Conservation (phyloP, 2,329 filamentous ascomycete genomes). For the Furcasterigmium sp. region DNA sequence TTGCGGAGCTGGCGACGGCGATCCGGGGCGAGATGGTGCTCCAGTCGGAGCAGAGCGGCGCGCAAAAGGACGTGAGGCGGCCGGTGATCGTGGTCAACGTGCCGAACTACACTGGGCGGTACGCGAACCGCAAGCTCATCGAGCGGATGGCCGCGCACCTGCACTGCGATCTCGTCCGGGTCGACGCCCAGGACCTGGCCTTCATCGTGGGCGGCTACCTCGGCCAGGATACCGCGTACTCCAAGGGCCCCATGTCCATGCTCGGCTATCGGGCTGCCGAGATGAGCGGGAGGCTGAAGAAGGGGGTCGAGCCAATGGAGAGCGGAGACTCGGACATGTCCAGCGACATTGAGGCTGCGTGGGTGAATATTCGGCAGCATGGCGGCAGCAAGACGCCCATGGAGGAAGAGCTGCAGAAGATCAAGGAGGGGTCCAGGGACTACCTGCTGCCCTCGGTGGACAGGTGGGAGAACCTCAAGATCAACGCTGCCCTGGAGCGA, state of each 20-base stretch:
- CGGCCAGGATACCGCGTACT: constrained; percentile 51
- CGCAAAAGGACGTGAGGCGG: constrained; percentile 18
- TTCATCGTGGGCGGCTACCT: constrained; percentile 65
- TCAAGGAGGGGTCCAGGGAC: constrained; percentile 27
- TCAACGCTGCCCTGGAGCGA: constrained; percentile 50
- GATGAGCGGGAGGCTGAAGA: constrained; percentile 47
- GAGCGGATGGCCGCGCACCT: constrained; percentile 56
- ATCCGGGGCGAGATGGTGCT: constrained; percentile 24
- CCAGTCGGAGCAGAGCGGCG: constrained; percentile 11
- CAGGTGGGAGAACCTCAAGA: constrained; percentile 58
- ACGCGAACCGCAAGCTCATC: constrained; percentile 37
- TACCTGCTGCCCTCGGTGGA: constrained; percentile 29
- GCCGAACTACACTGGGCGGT: constrained; percentile 24
- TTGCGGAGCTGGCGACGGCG: constrained; percentile 23
- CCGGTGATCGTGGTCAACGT: constrained; percentile 28
- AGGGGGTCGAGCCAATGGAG: constrained; percentile 37
- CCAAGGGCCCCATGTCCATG: constrained; percentile 43
- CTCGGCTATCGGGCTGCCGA: constrained; percentile 53
- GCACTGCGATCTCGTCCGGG: constrained; percentile 59
- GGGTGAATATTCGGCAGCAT: constrained; percentile 14
- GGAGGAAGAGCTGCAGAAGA: constrained; percentile 39
- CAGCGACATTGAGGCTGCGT: constrained; percentile 17
- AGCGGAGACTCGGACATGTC: constrained; percentile 23
- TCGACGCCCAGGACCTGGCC: constrained; percentile 67
- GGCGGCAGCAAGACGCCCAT: constrained; percentile 20